phyloP scores from a whole-genome alignment of 371 early-diverging fungal species.

The Syncephalastrum sp. region DNA sequence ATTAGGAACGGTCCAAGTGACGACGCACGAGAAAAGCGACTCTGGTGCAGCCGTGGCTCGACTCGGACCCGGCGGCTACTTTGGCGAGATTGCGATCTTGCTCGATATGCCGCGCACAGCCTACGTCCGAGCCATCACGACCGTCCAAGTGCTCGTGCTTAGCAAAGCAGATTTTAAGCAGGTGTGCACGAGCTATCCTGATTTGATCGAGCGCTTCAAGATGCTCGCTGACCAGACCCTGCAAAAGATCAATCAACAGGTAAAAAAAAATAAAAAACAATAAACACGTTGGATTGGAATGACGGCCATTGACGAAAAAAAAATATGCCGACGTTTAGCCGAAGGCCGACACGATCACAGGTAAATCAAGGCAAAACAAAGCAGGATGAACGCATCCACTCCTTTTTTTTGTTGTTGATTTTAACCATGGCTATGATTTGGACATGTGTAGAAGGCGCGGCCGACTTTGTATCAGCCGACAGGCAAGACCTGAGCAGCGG shows the following conservation, averaged over 20 bases:
- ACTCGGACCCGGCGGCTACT: conserved; percentile 57
- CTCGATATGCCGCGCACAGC: conserved; percentile 80
- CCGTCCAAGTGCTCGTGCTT: conserved; percentile 53
- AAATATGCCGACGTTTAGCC: no score
- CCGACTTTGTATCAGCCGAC: no score
- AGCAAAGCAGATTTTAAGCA: conserved; percentile 42
- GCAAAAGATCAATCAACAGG: conserved; percentile 22
- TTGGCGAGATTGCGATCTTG: conserved; percentile 80
- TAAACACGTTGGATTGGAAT: no score
- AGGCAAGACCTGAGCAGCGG: no score
- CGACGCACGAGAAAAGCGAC: conserved; percentile 15
- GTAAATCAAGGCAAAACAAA: not conserved
- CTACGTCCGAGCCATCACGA: conserved; percentile 65
- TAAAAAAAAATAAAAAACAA: conserved; percentile 2
- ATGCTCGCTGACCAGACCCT: conserved; percentile 23
- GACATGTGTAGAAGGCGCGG: no score
- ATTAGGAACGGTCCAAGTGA: conserved; percentile 36
- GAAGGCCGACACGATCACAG: conserved; percentile 3
- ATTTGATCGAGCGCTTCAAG: conserved; percentile 27
- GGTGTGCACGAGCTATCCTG: conserved; percentile 49
- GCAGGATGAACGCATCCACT: not conserved
- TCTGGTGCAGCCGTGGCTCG: conserved; percentile 18
- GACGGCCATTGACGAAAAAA: no score
- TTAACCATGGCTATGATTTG: no score
- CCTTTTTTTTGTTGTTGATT: conserved; percentile 7